Evolutionary conservation across 164 flowering plant species (phyloP).

Genomic region (Euptelea pleiosperma): DNA sequence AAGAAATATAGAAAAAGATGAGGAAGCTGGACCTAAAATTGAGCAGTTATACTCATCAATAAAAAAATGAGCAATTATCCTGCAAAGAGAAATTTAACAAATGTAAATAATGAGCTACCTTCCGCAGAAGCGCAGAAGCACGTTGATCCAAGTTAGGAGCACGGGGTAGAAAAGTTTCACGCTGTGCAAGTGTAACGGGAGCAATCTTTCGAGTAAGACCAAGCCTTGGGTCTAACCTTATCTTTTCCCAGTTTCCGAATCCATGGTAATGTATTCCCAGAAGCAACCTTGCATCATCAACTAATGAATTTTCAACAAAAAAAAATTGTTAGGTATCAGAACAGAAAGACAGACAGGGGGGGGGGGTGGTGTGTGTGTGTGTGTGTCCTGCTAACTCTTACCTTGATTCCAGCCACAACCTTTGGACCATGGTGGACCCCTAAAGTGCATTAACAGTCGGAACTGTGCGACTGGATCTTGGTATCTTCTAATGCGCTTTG

Average conservation of each 20-base stretch:
- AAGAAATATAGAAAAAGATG: too few species aligned
- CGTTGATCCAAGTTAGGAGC: constrained; percentile 91
- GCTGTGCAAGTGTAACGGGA: constrained; percentile 79
- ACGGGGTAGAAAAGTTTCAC: constrained; percentile 93
- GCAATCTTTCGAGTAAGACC: constrained; percentile 94
- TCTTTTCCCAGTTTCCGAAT: constrained; percentile 98
- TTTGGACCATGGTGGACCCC: constrained; percentile 90
- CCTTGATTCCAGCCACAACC: constrained; percentile 99
- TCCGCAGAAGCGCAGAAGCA: constrained; percentile 79
- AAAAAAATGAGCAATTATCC: too few species aligned
- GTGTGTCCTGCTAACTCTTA: too few species aligned
- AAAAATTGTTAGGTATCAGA: constrained; percentile 10
- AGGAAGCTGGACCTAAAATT: too few species aligned
- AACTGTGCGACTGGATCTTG: constrained; percentile 84
- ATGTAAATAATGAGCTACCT: constrained; percentile 51
- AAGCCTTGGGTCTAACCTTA: constrained; percentile 82
- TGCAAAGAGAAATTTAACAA: too few species aligned
- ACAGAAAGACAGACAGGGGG: background rate
- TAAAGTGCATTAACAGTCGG: constrained; percentile 63
- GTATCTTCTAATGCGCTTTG: constrained; percentile 78
- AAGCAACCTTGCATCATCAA: constrained; percentile 98
- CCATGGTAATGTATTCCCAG: constrained; percentile 90
- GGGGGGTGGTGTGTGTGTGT: too few species aligned
- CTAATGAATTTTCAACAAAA: constrained; percentile 34
- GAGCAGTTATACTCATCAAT: too few species aligned